A percentile compares a stretch with the other conserved stretches of the same genome.
phyloP scores from a whole-genome alignment of 768 basidiomycete species.

The Mycena rosella region DNA sequence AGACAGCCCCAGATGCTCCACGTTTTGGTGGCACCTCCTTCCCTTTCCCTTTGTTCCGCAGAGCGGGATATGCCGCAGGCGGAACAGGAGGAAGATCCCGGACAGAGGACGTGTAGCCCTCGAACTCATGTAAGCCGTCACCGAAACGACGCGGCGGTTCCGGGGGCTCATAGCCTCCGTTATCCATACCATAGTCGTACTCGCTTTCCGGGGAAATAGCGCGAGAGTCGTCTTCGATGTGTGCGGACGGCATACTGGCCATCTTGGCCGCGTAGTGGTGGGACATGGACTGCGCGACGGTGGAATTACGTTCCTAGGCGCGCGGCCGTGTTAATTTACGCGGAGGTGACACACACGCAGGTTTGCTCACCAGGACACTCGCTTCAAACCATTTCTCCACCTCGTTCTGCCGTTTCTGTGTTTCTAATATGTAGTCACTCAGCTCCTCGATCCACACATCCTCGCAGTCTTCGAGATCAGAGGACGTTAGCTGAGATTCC shows the following conservation, averaged over 20 bases:
- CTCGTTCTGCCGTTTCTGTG: constrained; percentile 78
- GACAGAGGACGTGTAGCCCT: constrained; percentile 57
- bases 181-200: constrained; percentile 46
- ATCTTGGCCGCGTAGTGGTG: constrained; percentile 68
- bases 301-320: constrained; percentile 75
- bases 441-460: constrained; percentile 84
- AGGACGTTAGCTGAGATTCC: constrained; percentile 68
- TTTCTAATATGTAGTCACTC: constrained; percentile 76
- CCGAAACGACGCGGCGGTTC: constrained; percentile 44
- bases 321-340: constrained; percentile 22
- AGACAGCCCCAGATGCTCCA: constrained; percentile 59
- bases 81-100: constrained; percentile 52
- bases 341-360: constrained; percentile 6
- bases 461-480: constrained; percentile 85
- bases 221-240: constrained; percentile 47
- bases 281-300: constrained; percentile 70
- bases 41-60: constrained; percentile 56
- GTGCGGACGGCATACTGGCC: constrained; percentile 53
- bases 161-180: constrained; percentile 38
- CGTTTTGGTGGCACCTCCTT: constrained; percentile 65
- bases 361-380: constrained; percentile 67
- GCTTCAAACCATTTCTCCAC: constrained; percentile 82
- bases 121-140: constrained; percentile 50
- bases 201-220: constrained; percentile 45
- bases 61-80: constrained; percentile 37